Evolutionary conservation across 768 basidiomycete species (phyloP).

Genomic region (Trametopsis cervina): DNA sequence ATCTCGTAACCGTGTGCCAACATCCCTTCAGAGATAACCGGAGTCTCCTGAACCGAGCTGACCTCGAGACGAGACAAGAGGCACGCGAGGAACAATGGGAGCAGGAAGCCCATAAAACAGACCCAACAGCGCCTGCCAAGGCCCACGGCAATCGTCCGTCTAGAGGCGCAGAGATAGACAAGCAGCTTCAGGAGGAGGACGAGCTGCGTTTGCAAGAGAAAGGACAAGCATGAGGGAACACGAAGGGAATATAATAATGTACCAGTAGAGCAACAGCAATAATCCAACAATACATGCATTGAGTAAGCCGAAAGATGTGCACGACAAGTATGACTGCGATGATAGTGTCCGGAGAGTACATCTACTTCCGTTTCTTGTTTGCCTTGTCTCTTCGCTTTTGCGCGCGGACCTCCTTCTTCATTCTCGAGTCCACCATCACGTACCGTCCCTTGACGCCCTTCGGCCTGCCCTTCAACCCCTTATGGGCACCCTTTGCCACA

Average conservation of each 20-base stretch:
- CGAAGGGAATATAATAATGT: neutral
- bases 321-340: neutral
- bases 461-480: constrained; percentile 86
- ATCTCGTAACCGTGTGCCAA: neutral
- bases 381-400: constrained; percentile 76
- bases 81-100: constrained; percentile 22
- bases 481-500: constrained; percentile 87
- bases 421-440: constrained; percentile 88
- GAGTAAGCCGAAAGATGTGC: neutral
- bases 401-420: constrained; percentile 91
- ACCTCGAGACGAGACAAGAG: constrained; percentile 26
- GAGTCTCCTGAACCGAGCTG: constrained; percentile 32
- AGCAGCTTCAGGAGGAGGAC: constrained; percentile 46
- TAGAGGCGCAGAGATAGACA: constrained; percentile 51
- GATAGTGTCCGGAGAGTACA: constrained; percentile 1
- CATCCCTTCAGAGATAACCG: constrained; percentile 32
- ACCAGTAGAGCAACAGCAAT: neutral
- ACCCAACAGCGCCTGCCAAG: constrained; percentile 44
- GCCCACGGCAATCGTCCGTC: constrained; percentile 53
- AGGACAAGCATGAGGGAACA: constrained; percentile 16
- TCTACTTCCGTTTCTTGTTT: constrained; percentile 49
- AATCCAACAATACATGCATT: neutral
- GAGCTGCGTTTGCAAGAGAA: constrained; percentile 40
- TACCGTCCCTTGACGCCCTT: constrained; percentile 96
- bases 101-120: constrained; percentile 17